Evolutionary conservation across 371 early-diverging fungal species (phyloP).

Genomic region (Zychaea mexicana): DNA sequence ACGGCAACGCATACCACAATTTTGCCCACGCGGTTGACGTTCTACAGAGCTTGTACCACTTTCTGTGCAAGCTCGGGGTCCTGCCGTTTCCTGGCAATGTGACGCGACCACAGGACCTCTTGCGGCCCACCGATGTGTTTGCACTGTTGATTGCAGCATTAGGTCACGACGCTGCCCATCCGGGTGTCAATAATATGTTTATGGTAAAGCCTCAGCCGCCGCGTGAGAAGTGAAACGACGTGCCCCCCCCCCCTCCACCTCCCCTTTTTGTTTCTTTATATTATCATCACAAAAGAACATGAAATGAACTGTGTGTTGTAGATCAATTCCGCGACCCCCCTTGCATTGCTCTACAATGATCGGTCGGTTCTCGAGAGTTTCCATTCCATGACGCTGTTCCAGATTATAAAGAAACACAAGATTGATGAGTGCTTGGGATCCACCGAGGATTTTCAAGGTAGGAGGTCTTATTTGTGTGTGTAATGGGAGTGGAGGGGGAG

Average conservation of each 20-base stretch:
- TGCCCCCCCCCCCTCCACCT: too few relatives aligned
- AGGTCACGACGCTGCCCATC: slow-evolving; percentile 86
- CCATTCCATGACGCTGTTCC: slow-evolving; percentile 86
- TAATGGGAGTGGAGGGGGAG: neutral
- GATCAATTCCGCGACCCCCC: slow-evolving; percentile 74
- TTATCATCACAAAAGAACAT: neutral
- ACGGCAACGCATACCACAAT: slow-evolving; percentile 83
- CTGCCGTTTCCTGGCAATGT: slow-evolving; percentile 19
- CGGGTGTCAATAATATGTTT: slow-evolving; percentile 83
- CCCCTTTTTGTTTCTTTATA: too few relatives aligned
- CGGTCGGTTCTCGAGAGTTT: slow-evolving; percentile 91
- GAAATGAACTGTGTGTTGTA: slow-evolving; percentile 7
- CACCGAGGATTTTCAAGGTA: slow-evolving; percentile 35
- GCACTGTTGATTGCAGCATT: slow-evolving; percentile 77
- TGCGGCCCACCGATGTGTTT: slow-evolving; percentile 69
- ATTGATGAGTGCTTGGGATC: slow-evolving; percentile 39
- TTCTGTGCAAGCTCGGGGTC: slow-evolving; percentile 65
- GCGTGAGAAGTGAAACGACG: neutral
- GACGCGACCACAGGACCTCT: slow-evolving; percentile 26
- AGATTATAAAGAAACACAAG: slow-evolving; percentile 73
- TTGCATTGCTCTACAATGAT: slow-evolving; percentile 91
- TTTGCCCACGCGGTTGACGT: slow-evolving; percentile 88
- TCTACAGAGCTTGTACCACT: slow-evolving; percentile 77
- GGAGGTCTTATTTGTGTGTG: neutral
- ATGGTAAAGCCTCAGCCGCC: slow-evolving; percentile 57